phyloP scores from a whole-genome alignment of 2,329 filamentous ascomycete species.

The Hypoxylon sp. region DNA sequence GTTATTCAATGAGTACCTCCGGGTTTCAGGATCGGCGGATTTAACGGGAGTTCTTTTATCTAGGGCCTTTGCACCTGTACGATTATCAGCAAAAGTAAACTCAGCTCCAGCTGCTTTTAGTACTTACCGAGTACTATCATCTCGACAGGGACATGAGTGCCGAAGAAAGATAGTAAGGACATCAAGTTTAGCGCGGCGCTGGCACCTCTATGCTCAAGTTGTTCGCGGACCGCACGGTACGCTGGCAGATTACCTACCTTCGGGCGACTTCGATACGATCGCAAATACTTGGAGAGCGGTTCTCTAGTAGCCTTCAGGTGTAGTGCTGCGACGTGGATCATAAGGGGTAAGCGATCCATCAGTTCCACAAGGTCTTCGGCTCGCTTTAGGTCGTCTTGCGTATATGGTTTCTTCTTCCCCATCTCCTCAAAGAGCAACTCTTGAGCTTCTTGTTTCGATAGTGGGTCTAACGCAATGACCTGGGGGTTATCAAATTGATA shows the following conservation, averaged over 20 bases:
- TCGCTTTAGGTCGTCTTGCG: slow-evolving; percentile 67
- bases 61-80: slow-evolving; percentile 61
- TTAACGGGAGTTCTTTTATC: slow-evolving; percentile 64
- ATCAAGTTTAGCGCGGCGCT: slow-evolving; percentile 75
- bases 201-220: slow-evolving; percentile 63
- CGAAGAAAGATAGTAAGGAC: slow-evolving; percentile 75
- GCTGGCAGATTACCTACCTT: slow-evolving; percentile 66
- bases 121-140: slow-evolving; percentile 71
- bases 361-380: slow-evolving; percentile 74
- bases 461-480: slow-evolving; percentile 68
- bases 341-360: slow-evolving; percentile 76
- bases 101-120: neutral
- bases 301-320: slow-evolving; percentile 73
- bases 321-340: slow-evolving; percentile 76
- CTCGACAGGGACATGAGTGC: slow-evolving; percentile 75
- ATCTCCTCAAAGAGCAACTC: slow-evolving; percentile 74
- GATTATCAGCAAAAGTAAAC: slow-evolving; percentile 30
- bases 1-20: slow-evolving; percentile 60
- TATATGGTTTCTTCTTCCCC: slow-evolving; percentile 69
- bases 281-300: slow-evolving; percentile 73
- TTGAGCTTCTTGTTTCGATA: slow-evolving; percentile 71
- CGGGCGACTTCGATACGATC: slow-evolving; percentile 69
- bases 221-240: slow-evolving; percentile 64
- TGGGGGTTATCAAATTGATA: slow-evolving; percentile 72
- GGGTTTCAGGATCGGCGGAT: slow-evolving; percentile 58